Base-by-base conservation (phyloP, 2,329 filamentous ascomycete genomes). In the Penicillium sp. region DNA sequence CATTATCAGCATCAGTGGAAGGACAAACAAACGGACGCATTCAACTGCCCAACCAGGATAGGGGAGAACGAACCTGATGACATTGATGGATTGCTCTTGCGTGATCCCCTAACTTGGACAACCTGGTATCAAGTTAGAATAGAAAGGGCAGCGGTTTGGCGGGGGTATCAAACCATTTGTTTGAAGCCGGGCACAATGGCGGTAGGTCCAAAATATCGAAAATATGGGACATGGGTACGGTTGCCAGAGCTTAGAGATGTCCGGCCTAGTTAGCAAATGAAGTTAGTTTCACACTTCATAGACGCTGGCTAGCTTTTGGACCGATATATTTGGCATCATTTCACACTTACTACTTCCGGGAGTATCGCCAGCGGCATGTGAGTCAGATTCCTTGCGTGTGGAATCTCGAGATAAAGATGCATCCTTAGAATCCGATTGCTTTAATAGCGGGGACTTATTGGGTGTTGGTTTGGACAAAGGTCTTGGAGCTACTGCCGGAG, bases 111-210 rank as follows among this genome's bases (percentile, higher is more conserved):
- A 27, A 92, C 85, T 51, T 74, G 73, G 23, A 76, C 74, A 52
- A 76, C 69, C 73, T 75, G 45, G 31, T 88, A 87, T 89, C 87
- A n/a, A 6, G 53, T 71, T 51, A 70, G 66, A 43, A 53, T 14
- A 29, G 31, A n/a, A 7, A 25, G 4, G 6, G 2, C 5, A 2
- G 20, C 11, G 9, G 5, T 3, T 40, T 7, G 14, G 43, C 7
- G n/a, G 31, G n/a, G 29, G 18, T 31, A 43, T 45, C 64, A 20
- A 25, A 95, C 89, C 90, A 95, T 95, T 72, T 95, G 90, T 73
- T 95, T 95, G 76, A 92, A 95, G 22, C 91, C 91, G 1, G 91
- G 91, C 50, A 94, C 90, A 67, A 96, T 96, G 59, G 91, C 92
- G 1, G 92, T 96, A 0, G 90, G 90, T 0, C 91, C 92, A 69